Evolutionary conservation across 148 eudicot species (phyloP).

Genomic region (Salicornia ramosissima): DNA sequence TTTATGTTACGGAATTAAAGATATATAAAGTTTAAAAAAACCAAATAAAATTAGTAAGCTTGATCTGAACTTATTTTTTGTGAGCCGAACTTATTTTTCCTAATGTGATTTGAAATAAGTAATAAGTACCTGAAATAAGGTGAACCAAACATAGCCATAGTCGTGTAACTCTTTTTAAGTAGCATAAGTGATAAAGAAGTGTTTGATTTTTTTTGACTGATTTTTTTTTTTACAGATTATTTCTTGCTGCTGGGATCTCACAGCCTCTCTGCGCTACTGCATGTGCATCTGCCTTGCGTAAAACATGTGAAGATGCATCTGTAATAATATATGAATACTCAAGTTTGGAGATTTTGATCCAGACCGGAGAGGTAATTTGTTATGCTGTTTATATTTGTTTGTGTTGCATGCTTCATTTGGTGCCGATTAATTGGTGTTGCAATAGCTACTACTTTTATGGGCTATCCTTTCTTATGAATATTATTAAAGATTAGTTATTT

Average conservation of each 20-base stretch:
- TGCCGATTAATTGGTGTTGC: neutral
- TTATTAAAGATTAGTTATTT: neutral
- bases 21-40: too few relatives aligned
- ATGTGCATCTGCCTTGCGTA: conserved; percentile 86
- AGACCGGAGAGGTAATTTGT: conserved; percentile 85
- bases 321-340: conserved; percentile 55
- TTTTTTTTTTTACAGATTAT: conserved; percentile 60
- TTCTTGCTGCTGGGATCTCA: conserved; percentile 82
- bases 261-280: conserved; percentile 67
- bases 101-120: too few relatives aligned
- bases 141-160: too few relatives aligned
- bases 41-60: too few relatives aligned
- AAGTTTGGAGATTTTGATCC: conserved; percentile 75
- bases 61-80: too few relatives aligned
- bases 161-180: conserved; percentile 4
- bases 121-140: too few relatives aligned
- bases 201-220: conserved; percentile 16
- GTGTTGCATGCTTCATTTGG: neutral
- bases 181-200: neutral
- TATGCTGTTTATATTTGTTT: neutral
- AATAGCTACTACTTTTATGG: neutral
- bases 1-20: too few relatives aligned
- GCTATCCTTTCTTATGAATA: too few relatives aligned
- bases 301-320: conserved; percentile 89
- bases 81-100: too few relatives aligned